phyloP scores from a whole-genome alignment of 73 alveolate genomes.

The Paramecium caudatum region DNA sequence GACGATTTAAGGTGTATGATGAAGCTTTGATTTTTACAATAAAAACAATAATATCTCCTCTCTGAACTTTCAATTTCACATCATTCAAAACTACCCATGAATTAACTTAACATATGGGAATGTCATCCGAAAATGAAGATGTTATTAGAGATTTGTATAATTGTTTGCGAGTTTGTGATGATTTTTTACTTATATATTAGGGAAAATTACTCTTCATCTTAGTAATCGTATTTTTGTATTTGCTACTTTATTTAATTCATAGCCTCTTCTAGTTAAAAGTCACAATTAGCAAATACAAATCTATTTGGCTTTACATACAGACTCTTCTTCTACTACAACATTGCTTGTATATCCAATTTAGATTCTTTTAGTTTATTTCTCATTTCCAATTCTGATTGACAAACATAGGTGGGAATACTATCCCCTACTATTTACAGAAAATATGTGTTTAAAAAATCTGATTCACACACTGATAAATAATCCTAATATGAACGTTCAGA shows the following conservation, averaged over 20 bases:
- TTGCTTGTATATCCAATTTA: not conserved
- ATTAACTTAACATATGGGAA: constrained; percentile 23
- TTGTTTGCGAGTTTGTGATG: not conserved
- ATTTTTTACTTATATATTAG: not conserved
- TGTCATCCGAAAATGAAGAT: constrained; percentile 20
- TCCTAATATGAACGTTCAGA: constrained; percentile 29
- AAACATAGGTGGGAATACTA: not conserved
- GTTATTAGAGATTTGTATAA: not conserved
- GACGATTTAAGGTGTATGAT: not conserved
- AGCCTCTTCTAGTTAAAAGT: not conserved
- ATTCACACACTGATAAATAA: constrained; percentile 7
- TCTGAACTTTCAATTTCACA: not conserved
- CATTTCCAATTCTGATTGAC: constrained; percentile 1
- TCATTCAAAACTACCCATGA: constrained; percentile 40
- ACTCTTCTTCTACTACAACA: not conserved
- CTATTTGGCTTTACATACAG: constrained; percentile 11
- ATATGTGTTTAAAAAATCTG: not conserved
- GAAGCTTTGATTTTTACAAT: constrained; percentile 16
- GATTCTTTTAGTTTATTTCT: not conserved
- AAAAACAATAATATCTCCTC: constrained; percentile 1
- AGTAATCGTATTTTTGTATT: constrained; percentile 27
- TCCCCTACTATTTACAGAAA: not conserved
- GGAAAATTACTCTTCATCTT: constrained; percentile 36
- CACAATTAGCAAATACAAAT: not conserved
- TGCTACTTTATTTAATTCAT: not conserved